phyloP scores from a whole-genome alignment of 1,139 yeast species.

The Kazachstania sp. region DNA sequence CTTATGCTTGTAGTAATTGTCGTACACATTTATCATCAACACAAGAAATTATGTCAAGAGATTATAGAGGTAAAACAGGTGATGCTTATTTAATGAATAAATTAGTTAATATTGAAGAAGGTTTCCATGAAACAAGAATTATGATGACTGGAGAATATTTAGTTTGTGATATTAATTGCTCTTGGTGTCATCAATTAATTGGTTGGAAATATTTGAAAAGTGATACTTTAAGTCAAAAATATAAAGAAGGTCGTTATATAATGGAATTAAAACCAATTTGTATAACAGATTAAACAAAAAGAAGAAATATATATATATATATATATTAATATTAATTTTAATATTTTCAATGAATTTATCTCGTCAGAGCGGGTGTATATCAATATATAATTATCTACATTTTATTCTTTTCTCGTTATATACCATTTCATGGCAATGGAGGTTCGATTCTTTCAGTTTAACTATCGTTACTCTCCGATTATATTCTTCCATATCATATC shows the following conservation, averaged over 20 bases:
- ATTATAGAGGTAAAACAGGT: conserved; percentile 38
- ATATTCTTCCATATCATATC: too few species aligned
- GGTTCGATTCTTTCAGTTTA: too few species aligned
- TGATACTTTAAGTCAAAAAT: conserved; percentile 32
- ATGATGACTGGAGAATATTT: conserved; percentile 40
- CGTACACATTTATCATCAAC: conserved; percentile 37
- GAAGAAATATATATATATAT: neutral
- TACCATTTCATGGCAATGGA: too few species aligned
- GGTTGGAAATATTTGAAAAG: conserved; percentile 40
- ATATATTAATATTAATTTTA: too few species aligned
- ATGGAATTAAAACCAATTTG: conserved; percentile 33
- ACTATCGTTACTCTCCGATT: too few species aligned
- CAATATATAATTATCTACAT: too few species aligned
- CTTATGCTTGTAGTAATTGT: conserved; percentile 37
- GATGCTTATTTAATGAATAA: conserved; percentile 36
- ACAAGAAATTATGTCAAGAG: conserved; percentile 34
- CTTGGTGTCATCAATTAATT: conserved; percentile 35
- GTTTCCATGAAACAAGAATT: conserved; percentile 31
- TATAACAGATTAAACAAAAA: conserved; percentile 9
- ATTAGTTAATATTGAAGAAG: conserved; percentile 34
- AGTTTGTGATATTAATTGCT: conserved; percentile 37
- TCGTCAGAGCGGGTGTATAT: too few species aligned
- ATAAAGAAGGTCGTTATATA: conserved; percentile 38
- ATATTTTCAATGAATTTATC: too few species aligned
- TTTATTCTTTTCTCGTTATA: too few species aligned